A percentile compares a stretch with the other conserved stretches of the same genome.
Evolutionary conservation across 2,329 filamentous ascomycete genomes (phyloP).

Genomic region (Ophiocordyceps camponoti-rufipedis): DNA sequence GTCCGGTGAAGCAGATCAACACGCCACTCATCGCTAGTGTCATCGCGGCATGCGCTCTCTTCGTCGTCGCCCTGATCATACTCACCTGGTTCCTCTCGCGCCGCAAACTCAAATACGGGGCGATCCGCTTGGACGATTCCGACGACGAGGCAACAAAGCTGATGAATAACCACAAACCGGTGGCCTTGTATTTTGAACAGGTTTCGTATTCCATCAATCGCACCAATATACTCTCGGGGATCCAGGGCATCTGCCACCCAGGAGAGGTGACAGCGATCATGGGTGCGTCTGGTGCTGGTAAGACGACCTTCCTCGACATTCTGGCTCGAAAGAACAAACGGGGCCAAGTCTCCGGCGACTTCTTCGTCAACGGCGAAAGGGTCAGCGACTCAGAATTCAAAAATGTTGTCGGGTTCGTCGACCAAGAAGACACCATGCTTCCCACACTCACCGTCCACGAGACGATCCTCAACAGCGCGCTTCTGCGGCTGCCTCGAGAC

Average conservation of each 20-base stretch:
- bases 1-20: conserved; percentile 87
- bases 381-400: conserved; percentile 72
- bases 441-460: conserved; percentile 94
- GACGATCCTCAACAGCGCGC: conserved; percentile 85
- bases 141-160: conserved; percentile 77
- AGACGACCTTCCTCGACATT: conserved; percentile 94
- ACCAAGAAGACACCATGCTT: conserved; percentile 95
- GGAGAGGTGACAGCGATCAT: conserved; percentile 97
- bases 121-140: conserved; percentile 72
- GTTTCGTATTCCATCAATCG: conserved; percentile 77
- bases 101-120: conserved; percentile 48
- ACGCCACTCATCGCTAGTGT: conserved; percentile 89
- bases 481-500: conserved; percentile 77
- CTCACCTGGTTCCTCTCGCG: conserved; percentile 76
- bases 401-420: conserved; percentile 87
- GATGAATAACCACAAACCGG: conserved; percentile 81
- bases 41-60: conserved; percentile 71
- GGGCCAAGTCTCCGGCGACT: conserved; percentile 58
- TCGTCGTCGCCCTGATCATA: conserved; percentile 74
- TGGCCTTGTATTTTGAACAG: conserved; percentile 72
- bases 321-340: conserved; percentile 94
- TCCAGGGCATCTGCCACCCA: conserved; percentile 76
- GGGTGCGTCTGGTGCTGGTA: conserved; percentile 93
- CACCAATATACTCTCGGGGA: conserved; percentile 62
- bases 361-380: conserved; percentile 87